A percentile compares a stretch with the other conserved stretches of the same genome.
phyloP scores from a whole-genome alignment of 306 rosid species.

The Delonix regia region DNA sequence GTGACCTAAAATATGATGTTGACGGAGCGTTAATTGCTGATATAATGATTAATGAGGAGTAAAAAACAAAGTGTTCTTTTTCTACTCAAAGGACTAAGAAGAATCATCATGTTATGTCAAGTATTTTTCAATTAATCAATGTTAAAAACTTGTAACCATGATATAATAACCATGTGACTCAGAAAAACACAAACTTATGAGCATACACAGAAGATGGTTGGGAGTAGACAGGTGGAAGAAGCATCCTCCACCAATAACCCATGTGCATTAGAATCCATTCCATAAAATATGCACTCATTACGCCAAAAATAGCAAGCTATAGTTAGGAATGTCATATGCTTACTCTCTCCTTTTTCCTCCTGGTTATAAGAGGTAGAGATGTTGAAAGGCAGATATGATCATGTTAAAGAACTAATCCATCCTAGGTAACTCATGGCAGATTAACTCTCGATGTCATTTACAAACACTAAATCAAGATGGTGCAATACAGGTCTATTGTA shows the following conservation, averaged over 20 bases:
- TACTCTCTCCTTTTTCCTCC: neutral
- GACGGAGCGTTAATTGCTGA: neutral
- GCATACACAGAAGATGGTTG: neutral
- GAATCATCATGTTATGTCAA: neutral
- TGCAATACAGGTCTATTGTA: neutral
- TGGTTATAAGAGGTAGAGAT: neutral
- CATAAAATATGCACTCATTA: neutral
- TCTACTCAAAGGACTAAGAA: neutral
- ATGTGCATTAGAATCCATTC: neutral
- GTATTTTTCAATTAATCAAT: neutral
- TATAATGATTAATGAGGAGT: neutral
- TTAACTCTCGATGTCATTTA: neutral
- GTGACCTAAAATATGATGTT: slow-evolving; percentile 7
- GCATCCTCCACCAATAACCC: neutral
- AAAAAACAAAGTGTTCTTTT: slow-evolving; percentile 1
- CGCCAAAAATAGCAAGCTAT: neutral
- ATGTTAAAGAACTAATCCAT: neutral
- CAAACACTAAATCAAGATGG: neutral
- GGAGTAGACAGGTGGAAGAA: neutral
- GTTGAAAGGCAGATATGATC: neutral
- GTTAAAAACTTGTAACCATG: neutral
- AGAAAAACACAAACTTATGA: neutral
- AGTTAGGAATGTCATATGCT: neutral
- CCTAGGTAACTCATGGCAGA: neutral
- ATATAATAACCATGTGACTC: neutral